Percentiles rank a stretch among this genome's conserved stretches.
Conservation (phyloP, 495 filamentous ascomycete species). For the Rhizodiscina lignyota region DNA sequence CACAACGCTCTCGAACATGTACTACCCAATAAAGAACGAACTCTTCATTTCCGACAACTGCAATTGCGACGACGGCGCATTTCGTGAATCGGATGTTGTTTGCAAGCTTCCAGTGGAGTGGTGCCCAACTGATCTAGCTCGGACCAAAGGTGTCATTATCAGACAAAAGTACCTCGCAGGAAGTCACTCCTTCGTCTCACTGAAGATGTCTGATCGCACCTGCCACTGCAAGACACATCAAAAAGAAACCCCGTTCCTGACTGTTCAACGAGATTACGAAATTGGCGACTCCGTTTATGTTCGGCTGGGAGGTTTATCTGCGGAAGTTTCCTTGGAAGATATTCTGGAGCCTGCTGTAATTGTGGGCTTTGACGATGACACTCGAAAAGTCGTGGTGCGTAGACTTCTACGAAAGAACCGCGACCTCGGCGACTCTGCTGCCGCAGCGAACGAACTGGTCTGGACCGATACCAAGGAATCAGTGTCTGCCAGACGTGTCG, state of each 20-base stretch:
- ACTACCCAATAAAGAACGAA: slow-evolving; percentile 52
- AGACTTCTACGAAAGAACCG: slow-evolving; percentile 27
- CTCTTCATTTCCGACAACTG: slow-evolving; percentile 66
- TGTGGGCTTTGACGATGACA: slow-evolving; percentile 23
- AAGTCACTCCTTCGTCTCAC: slow-evolving; percentile 34
- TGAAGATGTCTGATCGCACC: slow-evolving; percentile 27
- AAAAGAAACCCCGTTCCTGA: slow-evolving; percentile 4
- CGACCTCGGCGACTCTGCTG: slow-evolving; percentile 21
- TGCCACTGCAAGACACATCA: slow-evolving; percentile 16
- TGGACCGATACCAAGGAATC: slow-evolving; percentile 32
- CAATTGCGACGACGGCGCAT: slow-evolving; percentile 35
- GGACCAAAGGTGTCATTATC: slow-evolving; percentile 33
- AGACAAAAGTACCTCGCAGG: slow-evolving; percentile 45
- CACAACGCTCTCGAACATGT: slow-evolving; percentile 43
- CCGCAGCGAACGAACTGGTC: slow-evolving; percentile 48
- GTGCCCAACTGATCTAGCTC: slow-evolving; percentile 25
- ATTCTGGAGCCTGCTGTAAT: slow-evolving; percentile 42
- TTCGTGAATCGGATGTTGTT: slow-evolving; percentile 33
- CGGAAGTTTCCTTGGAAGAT: no score
- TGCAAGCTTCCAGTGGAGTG: slow-evolving; percentile 37
- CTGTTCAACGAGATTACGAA: slow-evolving; percentile 15
- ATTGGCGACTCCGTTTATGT: slow-evolving; percentile 44
- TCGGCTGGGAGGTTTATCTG: no score
- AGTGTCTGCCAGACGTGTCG: slow-evolving; percentile 24
- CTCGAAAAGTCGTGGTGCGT: slow-evolving; percentile 24